Evolutionary conservation across 768 basidiomycete genomes (phyloP), one percentile per base, ranked within the genome.

Genomic region (Lentinula guzmanii): DNA sequence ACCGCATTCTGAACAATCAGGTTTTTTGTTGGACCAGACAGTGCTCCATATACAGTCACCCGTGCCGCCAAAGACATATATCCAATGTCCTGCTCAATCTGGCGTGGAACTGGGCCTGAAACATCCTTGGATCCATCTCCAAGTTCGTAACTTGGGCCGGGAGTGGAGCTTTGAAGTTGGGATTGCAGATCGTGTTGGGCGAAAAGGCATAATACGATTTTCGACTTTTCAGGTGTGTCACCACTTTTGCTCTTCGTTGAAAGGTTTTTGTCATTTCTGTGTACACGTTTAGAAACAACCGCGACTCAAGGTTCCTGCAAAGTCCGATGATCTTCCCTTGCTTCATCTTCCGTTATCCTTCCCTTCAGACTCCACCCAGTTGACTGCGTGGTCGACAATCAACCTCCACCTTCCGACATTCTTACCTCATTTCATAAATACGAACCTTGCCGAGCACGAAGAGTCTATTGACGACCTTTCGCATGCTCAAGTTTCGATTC

Each of bases 11-110:
- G 61, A 65, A 46, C 67, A 70, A 46, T 67, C 65, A 68, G 71
- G 73, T 8, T 70, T 70, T 62, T 51, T 68, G 34, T 75, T 91
- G 4, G 74, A 78, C 61, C 88, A 91, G 69, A 86, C 84, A 1
- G 89, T 91, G 1, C 78, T 93, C 13, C 90, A 93, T 64, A 79
- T 93, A 52, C 91, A 93, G 67, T 91, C 89, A 4, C 90, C 91
- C 28, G 87, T 86, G 11, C 66, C 91, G 37, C 79, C 74, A 56
- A 85, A 77, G 56, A 89, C 90, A 0, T 92, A 79, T 67, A 81
- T 93, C 39, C 84, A 82, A 7, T 86, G 80, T 65, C 90, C 90
- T 15, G 76, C 80, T 21, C 57, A 66, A 51, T 61, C 41, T 35
- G 61, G 37, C 56, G 61, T 60, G 37, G 77, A 75, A 34, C 73